A percentile compares a stretch with the other conserved stretches of the same genome.
Evolutionary conservation across 2,329 filamentous ascomycete species (phyloP).

Genomic region (Podosphaera xanthii): DNA sequence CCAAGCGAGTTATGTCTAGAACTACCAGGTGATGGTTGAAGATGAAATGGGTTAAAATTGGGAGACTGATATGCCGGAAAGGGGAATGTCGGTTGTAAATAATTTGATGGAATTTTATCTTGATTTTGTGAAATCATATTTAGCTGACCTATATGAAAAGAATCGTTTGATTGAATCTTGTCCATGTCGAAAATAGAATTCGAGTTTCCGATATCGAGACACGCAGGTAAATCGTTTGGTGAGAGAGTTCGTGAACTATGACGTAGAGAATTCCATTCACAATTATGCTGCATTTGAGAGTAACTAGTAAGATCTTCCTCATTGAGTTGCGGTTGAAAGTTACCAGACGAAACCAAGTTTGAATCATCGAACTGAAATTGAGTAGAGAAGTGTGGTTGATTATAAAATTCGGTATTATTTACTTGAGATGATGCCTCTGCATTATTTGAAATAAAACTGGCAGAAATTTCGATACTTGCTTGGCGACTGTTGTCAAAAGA

Average conservation of each 20-base stretch:
- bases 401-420: slow-evolving; percentile 23
- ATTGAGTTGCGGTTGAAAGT: slow-evolving; percentile 16
- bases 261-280: slow-evolving; percentile 24
- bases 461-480: slow-evolving; percentile 19
- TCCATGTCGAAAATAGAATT: slow-evolving; percentile 41
- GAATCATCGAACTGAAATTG: slow-evolving; percentile 11
- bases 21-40: slow-evolving; percentile 14
- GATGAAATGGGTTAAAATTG: slow-evolving; percentile 15
- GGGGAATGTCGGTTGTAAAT: slow-evolving; percentile 16
- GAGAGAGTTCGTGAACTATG: slow-evolving; percentile 28
- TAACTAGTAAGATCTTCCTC: slow-evolving; percentile 14
- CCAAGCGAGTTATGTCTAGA: slow-evolving; percentile 16
- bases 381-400: slow-evolving; percentile 13
- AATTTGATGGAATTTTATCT: slow-evolving; percentile 12
- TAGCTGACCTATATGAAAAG: slow-evolving; percentile 23
- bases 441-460: slow-evolving; percentile 16
- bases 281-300: slow-evolving; percentile 23
- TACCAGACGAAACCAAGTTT: slow-evolving; percentile 9
- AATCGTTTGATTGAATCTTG: slow-evolving; percentile 21
- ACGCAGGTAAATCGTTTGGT: slow-evolving; percentile 39
- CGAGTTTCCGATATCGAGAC: slow-evolving; percentile 28
- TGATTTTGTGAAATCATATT: slow-evolving; percentile 22
- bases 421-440: slow-evolving; percentile 10
- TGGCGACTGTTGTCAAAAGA: slow-evolving; percentile 19
- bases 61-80: slow-evolving; percentile 15